Base-by-base conservation (phyloP, 2,329 filamentous ascomycete genomes). In the Sarocladiaceae sp. region DNA sequence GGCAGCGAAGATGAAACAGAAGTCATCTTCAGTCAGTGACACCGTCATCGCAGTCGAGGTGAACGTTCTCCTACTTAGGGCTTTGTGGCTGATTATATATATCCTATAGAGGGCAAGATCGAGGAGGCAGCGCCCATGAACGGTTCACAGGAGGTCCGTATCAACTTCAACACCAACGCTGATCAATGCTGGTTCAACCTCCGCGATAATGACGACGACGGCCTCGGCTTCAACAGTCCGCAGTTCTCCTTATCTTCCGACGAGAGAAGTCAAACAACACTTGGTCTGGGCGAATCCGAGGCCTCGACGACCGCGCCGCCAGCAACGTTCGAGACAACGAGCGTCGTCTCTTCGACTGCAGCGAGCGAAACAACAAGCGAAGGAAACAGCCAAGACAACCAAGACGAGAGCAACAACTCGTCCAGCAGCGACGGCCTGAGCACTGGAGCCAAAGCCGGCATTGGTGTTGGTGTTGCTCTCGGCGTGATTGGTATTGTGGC, bases 101-200 rank as follows among this genome's bases (percentile, higher is more conserved):
- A 17, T 25, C 42, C 13, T 26, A 29, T 28, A 56, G 55, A 53
- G 35, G 42, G 36, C 11, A 18, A 39, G 15, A 53, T 54, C 20
- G 39, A 42, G 18, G 10, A 52, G 3, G 51, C 50, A 18, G 29
- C 36, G 22, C 35, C 36, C 4, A 31, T 29, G 10, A 53, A 55
- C 26, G 49, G 55, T 3, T 57, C 53, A 4, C 49, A 55, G 23
- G 18, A 33, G n/a, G 50, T 52, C 48, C 13, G 23, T 18, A 42
- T 57, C 46, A 35, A 59, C 55, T 54, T 64, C 56, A 55, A 64
- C 61, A 28, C 62, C 55, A 22, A 58, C 50, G 50, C 65, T 51
- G 59, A 68, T 13, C 8, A 31, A 11, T 52, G 50, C 29, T 52
- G 50, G 50, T 52, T 52, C 40, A 52, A 52, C 50, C 22, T 52